Base-by-base conservation (phyloP, 176 grass and related monocot genomes). In the Bothriochloa decipiens region DNA sequence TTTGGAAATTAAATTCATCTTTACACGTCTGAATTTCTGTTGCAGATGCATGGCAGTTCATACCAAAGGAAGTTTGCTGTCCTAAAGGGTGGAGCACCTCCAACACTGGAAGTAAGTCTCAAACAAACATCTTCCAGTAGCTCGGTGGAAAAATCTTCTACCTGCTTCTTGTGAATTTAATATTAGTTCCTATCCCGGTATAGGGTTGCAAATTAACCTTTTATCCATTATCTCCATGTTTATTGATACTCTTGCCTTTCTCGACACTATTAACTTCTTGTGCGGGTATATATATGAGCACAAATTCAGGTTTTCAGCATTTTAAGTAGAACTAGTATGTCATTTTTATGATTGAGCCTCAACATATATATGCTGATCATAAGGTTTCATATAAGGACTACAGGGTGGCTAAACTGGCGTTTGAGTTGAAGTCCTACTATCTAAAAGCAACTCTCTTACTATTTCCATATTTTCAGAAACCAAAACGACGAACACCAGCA, bases 1-100 rank as follows among this genome's bases (percentile, higher is more conserved):
- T 68, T 39, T 74, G 12, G 46, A 78, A 28, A 73, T 61, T 41
- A 73, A 86, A 49, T 74, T 36, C 67, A 83, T 58, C 16, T 22
- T 39, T 83, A n/a, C 28, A 63, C 61, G 49, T 88, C 36, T 43
- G 86, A n/a, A 35, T 73, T 88, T 84, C 73, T 29, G 28, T 52
- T 84, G 42, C 87, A 99, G 96, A 96, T 99, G 93, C 96, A 96
- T 72, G 96, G 96, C 26, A 96, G 94, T 90, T 99, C 96, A 78
- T 99, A 96, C 83, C 93, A 99, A 79, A 90, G 93, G 86, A 99
- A 84, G 81, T 80, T 99, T 77, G 78, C 89, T 43, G 78, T 94
- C 68, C 79, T 99, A 17, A 99, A 99, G 84, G 94, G 89, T 79
- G 90, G 84, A 58, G 70, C 86, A 73, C 47, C 66, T 74, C 90